Percentiles rank a stretch among this genome's conserved stretches.
phyloP scores from a whole-genome alignment of 78 protist genomes.

The Guillardia theta region DNA sequence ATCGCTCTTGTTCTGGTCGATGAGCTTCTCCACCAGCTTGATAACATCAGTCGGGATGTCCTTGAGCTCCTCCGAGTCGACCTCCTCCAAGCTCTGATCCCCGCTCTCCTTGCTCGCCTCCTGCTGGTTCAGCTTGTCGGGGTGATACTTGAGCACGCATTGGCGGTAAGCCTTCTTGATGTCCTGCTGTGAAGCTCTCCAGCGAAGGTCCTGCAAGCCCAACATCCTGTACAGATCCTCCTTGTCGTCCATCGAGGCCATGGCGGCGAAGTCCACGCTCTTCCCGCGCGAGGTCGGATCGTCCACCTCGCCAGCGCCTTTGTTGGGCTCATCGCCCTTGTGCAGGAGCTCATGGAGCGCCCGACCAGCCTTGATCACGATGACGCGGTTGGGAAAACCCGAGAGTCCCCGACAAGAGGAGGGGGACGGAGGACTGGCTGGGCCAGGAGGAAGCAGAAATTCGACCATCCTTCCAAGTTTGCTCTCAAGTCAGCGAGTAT shows the following conservation, averaged over 20 bases:
- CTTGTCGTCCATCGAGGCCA: not conserved
- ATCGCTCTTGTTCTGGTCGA: not conserved
- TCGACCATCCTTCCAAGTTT: no score
- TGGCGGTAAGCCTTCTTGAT: not conserved
- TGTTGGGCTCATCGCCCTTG: no score
- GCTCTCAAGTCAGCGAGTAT: no score
- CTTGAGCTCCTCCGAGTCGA: not conserved
- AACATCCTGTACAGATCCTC: not conserved
- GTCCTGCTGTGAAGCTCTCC: not conserved
- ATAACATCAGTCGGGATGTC: not conserved
- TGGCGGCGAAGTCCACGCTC: not conserved
- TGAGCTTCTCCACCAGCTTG: not conserved
- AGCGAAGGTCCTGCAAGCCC: not conserved
- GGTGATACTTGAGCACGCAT: conserved; percentile 28
- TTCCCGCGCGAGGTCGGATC: no score
- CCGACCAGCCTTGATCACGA: no score
- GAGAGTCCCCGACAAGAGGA: no score
- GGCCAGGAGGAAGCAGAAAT: no score
- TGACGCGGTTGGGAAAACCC: no score
- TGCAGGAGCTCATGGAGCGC: no score
- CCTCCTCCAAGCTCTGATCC: not conserved
- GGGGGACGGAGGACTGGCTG: no score
- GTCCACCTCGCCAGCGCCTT: no score
- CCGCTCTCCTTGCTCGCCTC: not conserved
- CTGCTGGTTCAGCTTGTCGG: not conserved